These are phyloP conservation scores for Solanum raphanifolium DNA, from an alignment of 257 asterid genomes.

Conservation along the genomic window DNA sequence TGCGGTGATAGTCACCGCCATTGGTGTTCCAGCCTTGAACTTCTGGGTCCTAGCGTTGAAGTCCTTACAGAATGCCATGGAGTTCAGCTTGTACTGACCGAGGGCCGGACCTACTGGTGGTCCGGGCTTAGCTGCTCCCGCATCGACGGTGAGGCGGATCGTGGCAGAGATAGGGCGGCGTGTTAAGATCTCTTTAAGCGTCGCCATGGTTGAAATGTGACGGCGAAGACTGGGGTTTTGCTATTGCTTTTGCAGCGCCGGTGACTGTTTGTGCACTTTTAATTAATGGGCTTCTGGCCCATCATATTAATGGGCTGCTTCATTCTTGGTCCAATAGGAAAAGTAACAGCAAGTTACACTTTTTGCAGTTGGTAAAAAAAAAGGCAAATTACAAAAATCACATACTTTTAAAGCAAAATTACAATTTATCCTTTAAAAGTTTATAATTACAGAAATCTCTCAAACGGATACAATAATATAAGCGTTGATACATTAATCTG, in stretches of 20 bases:
- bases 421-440: too few relatives aligned
- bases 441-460: too few relatives aligned
- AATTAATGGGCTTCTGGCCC: neutral
- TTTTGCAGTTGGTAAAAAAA: neutral
- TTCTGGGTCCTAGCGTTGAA: constrained; percentile 41
- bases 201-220: constrained; percentile 32
- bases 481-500: too few relatives aligned
- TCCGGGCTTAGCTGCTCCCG: constrained; percentile 81
- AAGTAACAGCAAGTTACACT: neutral
- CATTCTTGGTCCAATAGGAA: neutral
- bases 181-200: constrained; percentile 67
- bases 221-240: neutral
- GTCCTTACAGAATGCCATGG: constrained; percentile 91
- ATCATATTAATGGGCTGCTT: neutral
- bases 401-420: too few relatives aligned
- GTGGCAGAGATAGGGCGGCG: constrained; percentile 89
- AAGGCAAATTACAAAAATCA: too few relatives aligned
- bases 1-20: constrained; percentile 73
- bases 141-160: constrained; percentile 79
- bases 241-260: neutral
- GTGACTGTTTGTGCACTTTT: neutral
- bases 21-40: constrained; percentile 76
- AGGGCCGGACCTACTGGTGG: constrained; percentile 88
- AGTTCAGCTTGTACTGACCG: constrained; percentile 78
- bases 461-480: too few relatives aligned